These are phyloP conservation scores for Globisporangium takayamanum DNA, from an alignment of 352 stramenopile species.

Conservation along the genomic window DNA sequence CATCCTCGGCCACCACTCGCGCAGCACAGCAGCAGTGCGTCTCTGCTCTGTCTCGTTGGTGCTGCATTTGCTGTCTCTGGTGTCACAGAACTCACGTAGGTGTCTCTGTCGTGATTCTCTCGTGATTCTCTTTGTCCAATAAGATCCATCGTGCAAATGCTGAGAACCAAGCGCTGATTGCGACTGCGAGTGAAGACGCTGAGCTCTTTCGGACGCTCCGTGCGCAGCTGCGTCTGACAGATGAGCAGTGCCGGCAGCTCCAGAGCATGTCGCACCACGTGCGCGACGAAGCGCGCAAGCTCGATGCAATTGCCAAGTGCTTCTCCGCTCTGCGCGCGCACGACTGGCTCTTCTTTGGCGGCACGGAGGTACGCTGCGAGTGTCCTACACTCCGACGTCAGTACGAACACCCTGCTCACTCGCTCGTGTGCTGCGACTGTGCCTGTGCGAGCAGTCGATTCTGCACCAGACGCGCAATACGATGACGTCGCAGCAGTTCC, in stretches of 20 bases:
- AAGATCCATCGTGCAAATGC: slow-evolving; percentile 76
- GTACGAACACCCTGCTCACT: neutral
- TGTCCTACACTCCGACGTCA: too few species aligned
- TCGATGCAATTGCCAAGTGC: slow-evolving; percentile 82
- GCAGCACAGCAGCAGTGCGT: slow-evolving; percentile 60
- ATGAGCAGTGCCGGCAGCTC: slow-evolving; percentile 61
- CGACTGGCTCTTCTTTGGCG: slow-evolving; percentile 82
- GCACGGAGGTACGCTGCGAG: slow-evolving; percentile 52
- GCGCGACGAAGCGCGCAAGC: slow-evolving; percentile 62
- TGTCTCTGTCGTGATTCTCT: neutral
- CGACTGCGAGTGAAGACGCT: slow-evolving; percentile 48
- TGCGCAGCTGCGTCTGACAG: slow-evolving; percentile 54
- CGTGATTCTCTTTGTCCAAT: neutral
- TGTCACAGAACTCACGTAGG: too few species aligned
- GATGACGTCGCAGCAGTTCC: slow-evolving; percentile 78
- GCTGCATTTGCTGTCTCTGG: neutral
- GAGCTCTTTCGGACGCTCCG: slow-evolving; percentile 49
- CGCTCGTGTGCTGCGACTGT: neutral
- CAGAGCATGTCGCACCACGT: slow-evolving; percentile 34
- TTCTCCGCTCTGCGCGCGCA: slow-evolving; percentile 77
- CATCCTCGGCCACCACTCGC: slow-evolving; percentile 73
- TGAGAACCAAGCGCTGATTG: slow-evolving; percentile 77
- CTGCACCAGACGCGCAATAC: slow-evolving; percentile 71
- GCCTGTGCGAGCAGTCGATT: slow-evolving; percentile 34
- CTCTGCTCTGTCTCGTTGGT: neutral